Evolutionary conservation across 768 basidiomycete species (phyloP).

Genomic region (Termitomyces sp.): DNA sequence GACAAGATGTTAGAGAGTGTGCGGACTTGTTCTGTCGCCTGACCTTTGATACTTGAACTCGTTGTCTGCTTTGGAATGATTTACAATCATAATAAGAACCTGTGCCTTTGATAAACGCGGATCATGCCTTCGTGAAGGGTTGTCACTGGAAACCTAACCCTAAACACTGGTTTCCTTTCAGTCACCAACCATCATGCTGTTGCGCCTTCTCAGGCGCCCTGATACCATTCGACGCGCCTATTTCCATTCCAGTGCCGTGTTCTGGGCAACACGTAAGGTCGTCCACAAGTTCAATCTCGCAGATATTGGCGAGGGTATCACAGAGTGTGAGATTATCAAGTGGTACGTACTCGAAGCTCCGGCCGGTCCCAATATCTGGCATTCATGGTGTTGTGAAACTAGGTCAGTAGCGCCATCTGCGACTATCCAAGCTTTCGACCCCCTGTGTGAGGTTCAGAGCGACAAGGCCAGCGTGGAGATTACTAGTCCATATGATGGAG

Average conservation of each 20-base stretch:
- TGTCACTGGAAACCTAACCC: constrained; percentile 15
- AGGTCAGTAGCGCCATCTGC: constrained; percentile 62
- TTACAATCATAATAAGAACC: too few species aligned
- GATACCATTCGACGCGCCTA: constrained; percentile 10
- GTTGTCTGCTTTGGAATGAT: too few species aligned
- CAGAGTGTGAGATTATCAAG: constrained; percentile 84
- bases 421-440: constrained; percentile 59
- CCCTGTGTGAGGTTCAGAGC: constrained; percentile 80
- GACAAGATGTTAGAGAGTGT: background rate
- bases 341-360: constrained; percentile 50
- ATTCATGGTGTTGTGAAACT: constrained; percentile 1
- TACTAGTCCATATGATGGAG: constrained; percentile 79
- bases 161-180: constrained; percentile 16
- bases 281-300: constrained; percentile 69
- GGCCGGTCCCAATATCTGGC: constrained; percentile 18
- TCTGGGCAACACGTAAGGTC: constrained; percentile 29
- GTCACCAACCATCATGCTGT: constrained; percentile 22
- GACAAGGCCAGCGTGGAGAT: constrained; percentile 93
- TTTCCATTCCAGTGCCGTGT: constrained; percentile 28
- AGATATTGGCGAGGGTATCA: constrained; percentile 89
- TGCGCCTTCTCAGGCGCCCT: constrained; percentile 28
- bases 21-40: background rate
- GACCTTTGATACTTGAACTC: too few species aligned
- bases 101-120: background rate
- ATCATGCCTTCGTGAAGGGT: background rate